Conservation (phyloP, 2,329 filamentous ascomycete genomes). For the Bimuria novae-zelandiae region DNA sequence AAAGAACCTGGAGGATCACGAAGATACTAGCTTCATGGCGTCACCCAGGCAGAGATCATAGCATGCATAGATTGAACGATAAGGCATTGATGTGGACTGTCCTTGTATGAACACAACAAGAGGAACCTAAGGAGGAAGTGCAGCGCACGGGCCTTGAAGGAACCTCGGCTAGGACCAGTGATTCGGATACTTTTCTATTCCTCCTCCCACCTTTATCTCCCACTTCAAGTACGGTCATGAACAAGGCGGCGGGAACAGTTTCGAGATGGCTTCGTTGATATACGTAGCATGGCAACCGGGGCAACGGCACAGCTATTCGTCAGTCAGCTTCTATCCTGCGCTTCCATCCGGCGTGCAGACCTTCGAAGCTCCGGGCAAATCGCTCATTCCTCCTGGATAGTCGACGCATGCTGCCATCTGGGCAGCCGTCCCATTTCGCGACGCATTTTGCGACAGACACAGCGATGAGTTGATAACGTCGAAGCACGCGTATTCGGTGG, state of each 20-base stretch:
- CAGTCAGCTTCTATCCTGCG: not conserved
- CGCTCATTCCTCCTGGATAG: conserved; percentile 18
- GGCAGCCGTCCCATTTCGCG: conserved; percentile 12
- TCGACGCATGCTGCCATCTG: conserved; percentile 17
- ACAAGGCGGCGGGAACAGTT: conserved; percentile 19
- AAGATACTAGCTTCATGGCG: too few species aligned
- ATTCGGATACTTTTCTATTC: too few species aligned
- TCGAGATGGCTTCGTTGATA: conserved; percentile 19
- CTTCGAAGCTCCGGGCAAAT: conserved; percentile 18
- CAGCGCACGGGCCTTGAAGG: too few species aligned
- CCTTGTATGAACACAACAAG: too few species aligned
- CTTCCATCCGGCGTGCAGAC: not conserved
- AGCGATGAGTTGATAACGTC: conserved; percentile 23
- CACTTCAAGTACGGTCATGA: not conserved
- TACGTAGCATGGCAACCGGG: conserved; percentile 17
- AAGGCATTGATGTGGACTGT: too few species aligned
- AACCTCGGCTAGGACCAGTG: too few species aligned
- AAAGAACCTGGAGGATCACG: too few species aligned
- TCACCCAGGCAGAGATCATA: too few species aligned
- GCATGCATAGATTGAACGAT: too few species aligned
- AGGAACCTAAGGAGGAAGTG: too few species aligned
- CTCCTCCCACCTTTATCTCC: too few species aligned
- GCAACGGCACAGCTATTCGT: conserved; percentile 16
- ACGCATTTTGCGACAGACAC: conserved; percentile 15
- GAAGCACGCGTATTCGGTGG: conserved; percentile 20